Conservation (phyloP, 2,329 filamentous ascomycete genomes). For the Alternaria panax region DNA sequence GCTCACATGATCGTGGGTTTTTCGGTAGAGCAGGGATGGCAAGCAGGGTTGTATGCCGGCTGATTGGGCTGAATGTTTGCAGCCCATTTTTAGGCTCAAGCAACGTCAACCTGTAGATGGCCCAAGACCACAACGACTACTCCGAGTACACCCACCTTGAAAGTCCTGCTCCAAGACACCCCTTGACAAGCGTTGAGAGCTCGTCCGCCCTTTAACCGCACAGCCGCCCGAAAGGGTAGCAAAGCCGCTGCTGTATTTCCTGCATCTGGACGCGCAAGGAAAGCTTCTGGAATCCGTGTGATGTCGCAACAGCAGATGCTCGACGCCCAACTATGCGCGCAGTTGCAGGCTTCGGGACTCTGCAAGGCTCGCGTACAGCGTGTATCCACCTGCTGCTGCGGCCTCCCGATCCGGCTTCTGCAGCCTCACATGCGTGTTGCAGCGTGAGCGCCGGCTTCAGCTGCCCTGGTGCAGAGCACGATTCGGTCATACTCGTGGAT, state of each 20-base stretch:
- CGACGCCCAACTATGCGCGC: conserved; percentile 36
- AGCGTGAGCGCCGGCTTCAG: conserved; percentile 40
- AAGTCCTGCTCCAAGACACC: conserved; percentile 33
- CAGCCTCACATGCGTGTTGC: conserved; percentile 30
- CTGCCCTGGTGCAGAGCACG: conserved; percentile 33
- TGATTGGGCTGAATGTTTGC: conserved; percentile 45
- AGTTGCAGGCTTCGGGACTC: conserved; percentile 17
- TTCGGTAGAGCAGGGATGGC: conserved; percentile 23
- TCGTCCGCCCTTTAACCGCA: conserved; percentile 31
- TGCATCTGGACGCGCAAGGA: conserved; percentile 37
- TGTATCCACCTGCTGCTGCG: conserved; percentile 24
- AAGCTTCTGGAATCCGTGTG: conserved; percentile 47
- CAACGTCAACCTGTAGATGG: conserved; percentile 49
- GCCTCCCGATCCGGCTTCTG: conserved; percentile 27
- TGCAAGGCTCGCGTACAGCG: conserved; percentile 27
- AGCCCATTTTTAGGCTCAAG: conserved; percentile 48
- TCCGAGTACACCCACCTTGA: conserved; percentile 42
- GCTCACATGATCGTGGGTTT: conserved; percentile 42
- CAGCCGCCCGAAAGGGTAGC: conserved; percentile 37
- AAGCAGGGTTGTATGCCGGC: conserved; percentile 17
- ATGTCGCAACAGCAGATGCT: conserved; percentile 36
- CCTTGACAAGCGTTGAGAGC: conserved; percentile 30
- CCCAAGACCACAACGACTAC: conserved; percentile 45
- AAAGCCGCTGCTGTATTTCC: conserved; percentile 43
- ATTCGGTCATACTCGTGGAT: conserved; percentile 21